phyloP scores from a whole-genome alignment of 306 rosid species.

The Rosa chinensis region DNA sequence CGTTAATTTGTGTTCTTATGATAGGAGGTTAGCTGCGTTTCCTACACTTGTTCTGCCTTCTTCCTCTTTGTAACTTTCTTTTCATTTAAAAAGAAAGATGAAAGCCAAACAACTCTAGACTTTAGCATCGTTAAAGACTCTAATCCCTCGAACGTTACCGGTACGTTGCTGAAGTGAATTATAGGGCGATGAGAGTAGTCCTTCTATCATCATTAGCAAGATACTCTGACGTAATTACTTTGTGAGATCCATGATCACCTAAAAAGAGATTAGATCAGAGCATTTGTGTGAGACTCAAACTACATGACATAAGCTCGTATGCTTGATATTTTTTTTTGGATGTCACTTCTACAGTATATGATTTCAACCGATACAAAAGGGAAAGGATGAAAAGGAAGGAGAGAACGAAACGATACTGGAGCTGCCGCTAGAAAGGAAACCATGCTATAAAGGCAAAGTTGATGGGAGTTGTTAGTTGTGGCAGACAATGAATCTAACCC shows the following conservation, averaged over 20 bases:
- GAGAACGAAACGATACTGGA: slow-evolving; percentile 27
- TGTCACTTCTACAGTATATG: neutral
- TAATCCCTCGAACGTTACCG: neutral
- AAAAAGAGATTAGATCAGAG: neutral
- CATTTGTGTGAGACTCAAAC: neutral
- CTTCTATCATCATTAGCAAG: neutral
- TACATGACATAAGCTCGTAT: neutral
- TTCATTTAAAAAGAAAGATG: neutral
- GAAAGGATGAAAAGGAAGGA: neutral
- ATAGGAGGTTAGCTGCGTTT: too few species aligned
- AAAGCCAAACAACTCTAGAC: neutral
- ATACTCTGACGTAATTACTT: neutral
- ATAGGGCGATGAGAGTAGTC: neutral
- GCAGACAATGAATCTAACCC: slow-evolving; percentile 37
- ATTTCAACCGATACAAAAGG: neutral
- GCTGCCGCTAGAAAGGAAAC: slow-evolving; percentile 36
- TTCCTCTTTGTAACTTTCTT: too few species aligned
- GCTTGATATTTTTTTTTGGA: neutral
- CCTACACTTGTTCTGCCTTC: too few species aligned
- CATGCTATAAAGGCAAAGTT: slow-evolving; percentile 26
- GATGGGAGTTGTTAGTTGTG: slow-evolving; percentile 24
- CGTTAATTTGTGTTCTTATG: too few species aligned
- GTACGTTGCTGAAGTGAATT: neutral
- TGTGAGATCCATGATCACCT: neutral
- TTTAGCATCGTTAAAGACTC: neutral